phyloP scores from a whole-genome alignment of 805 yeast species.

The Scheffersomyces amazonensis region DNA sequence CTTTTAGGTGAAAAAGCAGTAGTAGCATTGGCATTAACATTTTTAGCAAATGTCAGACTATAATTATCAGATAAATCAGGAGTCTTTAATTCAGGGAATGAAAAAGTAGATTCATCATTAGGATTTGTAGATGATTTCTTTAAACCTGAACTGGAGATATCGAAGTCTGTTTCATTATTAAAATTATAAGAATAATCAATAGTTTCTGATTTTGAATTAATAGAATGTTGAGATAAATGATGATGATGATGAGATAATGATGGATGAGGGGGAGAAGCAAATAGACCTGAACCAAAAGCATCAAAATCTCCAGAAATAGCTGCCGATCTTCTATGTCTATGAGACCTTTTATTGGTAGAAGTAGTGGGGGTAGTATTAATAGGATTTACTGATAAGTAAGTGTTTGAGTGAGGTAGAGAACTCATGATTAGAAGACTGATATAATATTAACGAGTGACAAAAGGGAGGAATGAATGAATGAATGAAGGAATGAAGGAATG shows the following conservation, averaged over 20 bases:
- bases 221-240: slow-evolving; percentile 4
- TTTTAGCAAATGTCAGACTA: too few species aligned
- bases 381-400: not conserved
- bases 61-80: not conserved
- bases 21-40: not conserved
- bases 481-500: too few species aligned
- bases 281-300: slow-evolving; percentile 34
- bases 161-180: slow-evolving; percentile 36
- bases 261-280: slow-evolving; percentile 29
- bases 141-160: not conserved
- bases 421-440: too few species aligned
- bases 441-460: too few species aligned
- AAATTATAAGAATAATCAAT: slow-evolving; percentile 26
- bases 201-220: slow-evolving; percentile 9
- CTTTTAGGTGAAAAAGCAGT: not conserved
- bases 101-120: slow-evolving; percentile 2
- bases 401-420: not conserved
- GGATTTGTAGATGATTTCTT: not conserved
- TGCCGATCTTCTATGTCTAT: slow-evolving; percentile 81
- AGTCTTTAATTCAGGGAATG: slow-evolving; percentile 1
- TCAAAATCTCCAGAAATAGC: slow-evolving; percentile 89
- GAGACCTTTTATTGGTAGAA: slow-evolving; percentile 44
- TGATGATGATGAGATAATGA: too few species aligned
- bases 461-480: too few species aligned
- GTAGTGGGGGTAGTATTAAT: slow-evolving; percentile 7